A percentile compares a stretch with the other conserved stretches of the same genome.
Conservation (phyloP, 2,329 filamentous ascomycete genomes). For the Drechslera avenae region DNA sequence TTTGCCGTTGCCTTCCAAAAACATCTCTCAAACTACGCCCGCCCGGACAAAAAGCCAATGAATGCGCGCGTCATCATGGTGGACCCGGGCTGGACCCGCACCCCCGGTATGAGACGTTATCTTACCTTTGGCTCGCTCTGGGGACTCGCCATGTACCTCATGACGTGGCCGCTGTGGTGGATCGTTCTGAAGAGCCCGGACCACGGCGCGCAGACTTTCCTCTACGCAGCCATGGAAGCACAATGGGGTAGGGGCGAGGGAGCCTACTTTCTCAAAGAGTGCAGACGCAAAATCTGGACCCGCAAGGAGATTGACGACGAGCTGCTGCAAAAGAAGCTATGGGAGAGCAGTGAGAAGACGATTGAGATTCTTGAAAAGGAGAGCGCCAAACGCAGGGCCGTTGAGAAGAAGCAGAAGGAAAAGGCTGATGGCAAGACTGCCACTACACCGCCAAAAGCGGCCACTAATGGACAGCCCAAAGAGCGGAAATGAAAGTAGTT, state of each 20-base stretch:
- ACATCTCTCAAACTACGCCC: slow-evolving; percentile 80
- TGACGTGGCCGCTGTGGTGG: slow-evolving; percentile 83
- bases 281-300: slow-evolving; percentile 73
- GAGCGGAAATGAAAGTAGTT: slow-evolving; percentile 25
- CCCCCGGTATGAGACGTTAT: slow-evolving; percentile 86
- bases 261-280: slow-evolving; percentile 85
- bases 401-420: slow-evolving; percentile 60
- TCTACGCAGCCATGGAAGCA: slow-evolving; percentile 84
- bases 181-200: slow-evolving; percentile 82
- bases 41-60: slow-evolving; percentile 81
- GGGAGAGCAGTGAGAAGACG: slow-evolving; percentile 81
- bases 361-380: slow-evolving; percentile 83
- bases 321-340: slow-evolving; percentile 79
- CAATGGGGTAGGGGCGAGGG: slow-evolving; percentile 68
- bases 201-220: slow-evolving; percentile 83
- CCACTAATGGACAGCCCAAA: slow-evolving; percentile 26
- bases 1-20: slow-evolving; percentile 93
- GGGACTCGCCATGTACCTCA: slow-evolving; percentile 77
- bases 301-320: slow-evolving; percentile 79
- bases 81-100: slow-evolving; percentile 83
- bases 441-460: slow-evolving; percentile 13
- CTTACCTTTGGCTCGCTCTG: slow-evolving; percentile 81
- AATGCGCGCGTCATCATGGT: slow-evolving; percentile 84
- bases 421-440: slow-evolving; percentile 33
- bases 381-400: slow-evolving; percentile 66